Conservation (phyloP, 208 protist genomes). For the Crithidia expoeki region DNA sequence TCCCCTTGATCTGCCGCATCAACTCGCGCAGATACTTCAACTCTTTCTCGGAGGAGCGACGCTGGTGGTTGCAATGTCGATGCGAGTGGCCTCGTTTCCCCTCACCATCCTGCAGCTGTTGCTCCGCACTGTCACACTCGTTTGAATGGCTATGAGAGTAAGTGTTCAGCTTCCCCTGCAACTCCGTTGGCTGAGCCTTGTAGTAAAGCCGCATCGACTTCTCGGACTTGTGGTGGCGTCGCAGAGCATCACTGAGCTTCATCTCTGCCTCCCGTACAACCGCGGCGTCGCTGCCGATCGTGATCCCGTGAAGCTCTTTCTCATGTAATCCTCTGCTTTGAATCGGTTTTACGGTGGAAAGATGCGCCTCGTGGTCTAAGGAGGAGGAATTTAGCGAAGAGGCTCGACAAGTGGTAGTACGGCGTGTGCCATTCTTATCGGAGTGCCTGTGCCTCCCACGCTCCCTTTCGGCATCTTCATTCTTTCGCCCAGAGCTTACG, state of each 20-base stretch:
- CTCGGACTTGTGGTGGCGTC: constrained; percentile 14
- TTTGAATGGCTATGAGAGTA: not conserved
- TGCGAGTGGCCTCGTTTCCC: not conserved
- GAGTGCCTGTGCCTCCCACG: not conserved
- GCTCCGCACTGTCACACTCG: not conserved
- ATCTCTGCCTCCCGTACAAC: not conserved
- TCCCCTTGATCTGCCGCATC: constrained; percentile 3
- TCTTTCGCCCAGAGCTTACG: not conserved
- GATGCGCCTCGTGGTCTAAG: constrained; percentile 10
- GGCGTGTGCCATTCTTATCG: not conserved
- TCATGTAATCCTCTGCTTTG: not conserved
- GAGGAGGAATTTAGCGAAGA: not conserved
- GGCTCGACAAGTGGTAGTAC: too few species aligned
- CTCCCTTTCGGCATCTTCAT: not conserved
- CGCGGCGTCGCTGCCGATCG: not conserved
- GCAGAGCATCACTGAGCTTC: constrained; percentile 4
- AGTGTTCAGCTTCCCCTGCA: constrained; percentile 5
- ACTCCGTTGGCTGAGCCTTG: constrained; percentile 17
- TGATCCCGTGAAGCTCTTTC: not conserved
- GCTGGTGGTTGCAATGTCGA: too few species aligned
- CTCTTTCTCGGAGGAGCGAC: not conserved
- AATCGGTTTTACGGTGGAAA: not conserved
- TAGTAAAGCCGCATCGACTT: constrained; percentile 29
- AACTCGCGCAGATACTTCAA: constrained; percentile 7
- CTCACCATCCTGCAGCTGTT: not conserved